Evolutionary conservation across 2,329 filamentous ascomycete genomes (phyloP).

Genomic region (Monilinia aucupariae): DNA sequence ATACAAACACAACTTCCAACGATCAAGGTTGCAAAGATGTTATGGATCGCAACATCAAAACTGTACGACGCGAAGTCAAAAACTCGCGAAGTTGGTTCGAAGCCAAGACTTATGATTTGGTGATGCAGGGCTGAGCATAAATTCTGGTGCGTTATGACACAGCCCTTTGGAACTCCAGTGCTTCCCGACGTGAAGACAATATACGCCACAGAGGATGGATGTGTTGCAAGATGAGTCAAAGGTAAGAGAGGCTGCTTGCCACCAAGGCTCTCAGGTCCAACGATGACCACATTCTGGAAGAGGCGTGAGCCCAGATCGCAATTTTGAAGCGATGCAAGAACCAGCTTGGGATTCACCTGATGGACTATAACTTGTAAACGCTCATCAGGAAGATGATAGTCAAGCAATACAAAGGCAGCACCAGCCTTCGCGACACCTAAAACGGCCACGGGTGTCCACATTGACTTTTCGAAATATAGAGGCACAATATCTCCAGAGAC

Average conservation of each 20-base stretch:
- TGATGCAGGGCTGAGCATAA: not conserved
- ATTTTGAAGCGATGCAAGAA: too few species aligned
- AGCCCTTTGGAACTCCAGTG: slow-evolving; percentile 28
- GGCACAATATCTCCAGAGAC: slow-evolving; percentile 21
- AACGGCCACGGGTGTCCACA: slow-evolving; percentile 29
- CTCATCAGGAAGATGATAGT: slow-evolving; percentile 19
- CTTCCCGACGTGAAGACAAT: slow-evolving; percentile 27
- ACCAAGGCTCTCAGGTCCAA: too few species aligned
- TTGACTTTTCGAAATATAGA: slow-evolving; percentile 25
- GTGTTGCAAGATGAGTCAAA: too few species aligned
- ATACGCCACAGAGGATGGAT: not conserved
- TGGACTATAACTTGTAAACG: slow-evolving; percentile 4
- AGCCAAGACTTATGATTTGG: not conserved
- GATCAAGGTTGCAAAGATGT: slow-evolving; percentile 22
- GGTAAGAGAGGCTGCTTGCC: too few species aligned
- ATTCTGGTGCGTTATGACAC: slow-evolving; percentile 4
- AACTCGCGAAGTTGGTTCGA: slow-evolving; percentile 16
- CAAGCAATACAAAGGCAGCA: slow-evolving; percentile 30
- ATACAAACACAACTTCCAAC: slow-evolving; percentile 25
- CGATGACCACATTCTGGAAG: too few species aligned
- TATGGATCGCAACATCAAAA: slow-evolving; percentile 21
- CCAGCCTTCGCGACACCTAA: slow-evolving; percentile 30
- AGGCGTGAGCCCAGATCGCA: too few species aligned
- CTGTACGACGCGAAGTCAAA: slow-evolving; percentile 25
- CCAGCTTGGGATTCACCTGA: not conserved